Evolutionary conservation across 306 rosid species (phyloP).

Genomic region (Sophora flavescens): DNA sequence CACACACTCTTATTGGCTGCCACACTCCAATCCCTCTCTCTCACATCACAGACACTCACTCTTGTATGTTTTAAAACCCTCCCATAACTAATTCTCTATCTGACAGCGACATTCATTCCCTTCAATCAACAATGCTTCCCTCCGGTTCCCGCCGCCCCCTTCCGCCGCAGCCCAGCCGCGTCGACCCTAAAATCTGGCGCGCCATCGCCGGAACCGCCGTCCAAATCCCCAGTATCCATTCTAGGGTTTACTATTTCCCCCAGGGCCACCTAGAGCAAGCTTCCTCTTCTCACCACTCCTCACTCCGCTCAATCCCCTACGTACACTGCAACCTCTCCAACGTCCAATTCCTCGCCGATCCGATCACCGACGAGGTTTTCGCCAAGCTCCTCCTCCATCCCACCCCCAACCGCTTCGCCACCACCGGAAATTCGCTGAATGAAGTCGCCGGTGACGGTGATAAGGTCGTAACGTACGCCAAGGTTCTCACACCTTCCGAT

Average conservation of each 20-base stretch:
- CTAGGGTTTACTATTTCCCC: constrained; percentile 74
- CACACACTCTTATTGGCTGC: neutral
- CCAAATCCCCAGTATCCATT: constrained; percentile 54
- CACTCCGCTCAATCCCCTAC: constrained; percentile 42
- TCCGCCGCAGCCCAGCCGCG: constrained; percentile 20
- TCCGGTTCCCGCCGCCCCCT: constrained; percentile 22
- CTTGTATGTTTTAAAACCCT: constrained; percentile 32
- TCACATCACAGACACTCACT: neutral
- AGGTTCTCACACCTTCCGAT: constrained; percentile 70
- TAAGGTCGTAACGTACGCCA: constrained; percentile 52
- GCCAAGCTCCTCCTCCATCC: constrained; percentile 62
- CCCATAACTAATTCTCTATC: neutral
- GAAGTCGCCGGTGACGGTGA: neutral
- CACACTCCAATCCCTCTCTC: too few relatives aligned
- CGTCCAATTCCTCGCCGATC: constrained; percentile 53
- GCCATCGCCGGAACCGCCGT: constrained; percentile 58
- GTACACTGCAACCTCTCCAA: constrained; percentile 52
- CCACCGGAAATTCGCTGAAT: neutral
- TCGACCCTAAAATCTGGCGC: constrained; percentile 64
- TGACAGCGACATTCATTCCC: neutral
- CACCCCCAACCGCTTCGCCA: neutral
- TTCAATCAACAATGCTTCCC: constrained; percentile 34
- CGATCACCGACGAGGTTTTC: constrained; percentile 57
- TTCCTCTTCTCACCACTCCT: constrained; percentile 25
- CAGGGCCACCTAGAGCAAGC: constrained; percentile 69